Conservation (phyloP, 345 rosid species). For the Mangifera indica region DNA sequence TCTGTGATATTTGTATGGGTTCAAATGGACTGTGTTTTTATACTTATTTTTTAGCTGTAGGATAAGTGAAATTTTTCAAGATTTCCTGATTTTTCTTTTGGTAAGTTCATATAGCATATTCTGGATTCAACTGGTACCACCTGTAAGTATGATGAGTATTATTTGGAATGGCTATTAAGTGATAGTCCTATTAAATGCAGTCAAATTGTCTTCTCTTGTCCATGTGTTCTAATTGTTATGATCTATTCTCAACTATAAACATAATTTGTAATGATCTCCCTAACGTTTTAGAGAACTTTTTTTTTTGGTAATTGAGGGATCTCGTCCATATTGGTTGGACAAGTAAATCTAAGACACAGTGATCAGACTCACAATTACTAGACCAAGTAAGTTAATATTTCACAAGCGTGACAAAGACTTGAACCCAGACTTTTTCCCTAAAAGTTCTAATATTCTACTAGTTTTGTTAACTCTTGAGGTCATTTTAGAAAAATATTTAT, state of each 20-base stretch:
- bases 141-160: background rate
- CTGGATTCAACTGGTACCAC: background rate
- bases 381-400: too few species aligned
- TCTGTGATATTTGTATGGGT: slow-evolving; percentile 3
- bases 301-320: too few species aligned
- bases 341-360: too few species aligned
- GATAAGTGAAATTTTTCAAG: background rate
- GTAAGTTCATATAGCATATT: background rate
- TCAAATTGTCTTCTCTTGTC: background rate
- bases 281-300: too few species aligned
- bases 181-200: background rate
- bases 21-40: background rate
- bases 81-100: background rate
- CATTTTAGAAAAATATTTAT: too few species aligned
- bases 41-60: background rate
- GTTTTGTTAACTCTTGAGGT: too few species aligned
- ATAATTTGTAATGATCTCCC: too few species aligned
- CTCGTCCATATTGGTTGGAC: too few species aligned
- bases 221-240: background rate
- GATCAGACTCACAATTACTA: too few species aligned
- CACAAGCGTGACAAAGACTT: too few species aligned
- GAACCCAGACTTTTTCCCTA: too few species aligned
- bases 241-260: background rate
- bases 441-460: too few species aligned
- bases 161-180: background rate